Evolutionary conservation across 179 eudicot genomes (phyloP).

Genomic region (Amaranthus tricolor): DNA sequence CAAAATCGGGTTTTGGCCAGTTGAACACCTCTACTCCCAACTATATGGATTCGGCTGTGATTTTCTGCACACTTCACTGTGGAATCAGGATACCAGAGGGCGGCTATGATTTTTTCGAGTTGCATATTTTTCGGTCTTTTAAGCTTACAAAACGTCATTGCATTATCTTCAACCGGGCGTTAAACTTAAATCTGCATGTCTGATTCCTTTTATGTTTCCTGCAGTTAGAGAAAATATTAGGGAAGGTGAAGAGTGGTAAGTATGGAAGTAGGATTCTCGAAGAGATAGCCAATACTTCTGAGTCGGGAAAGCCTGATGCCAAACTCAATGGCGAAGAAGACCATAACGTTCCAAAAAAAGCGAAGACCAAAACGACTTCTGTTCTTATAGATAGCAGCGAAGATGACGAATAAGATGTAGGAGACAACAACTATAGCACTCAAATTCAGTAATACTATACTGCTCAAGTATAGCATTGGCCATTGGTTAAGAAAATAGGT

Average conservation of each 20-base stretch:
- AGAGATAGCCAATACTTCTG: slow-evolving; percentile 38
- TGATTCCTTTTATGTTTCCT: slow-evolving; percentile 20
- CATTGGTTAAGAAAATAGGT: too few species aligned
- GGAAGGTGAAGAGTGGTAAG: slow-evolving; percentile 78
- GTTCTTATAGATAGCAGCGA: slow-evolving; percentile 69
- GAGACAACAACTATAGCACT: neutral
- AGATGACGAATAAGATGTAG: slow-evolving; percentile 51
- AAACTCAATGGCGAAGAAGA: slow-evolving; percentile 30
- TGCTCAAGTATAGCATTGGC: too few species aligned
- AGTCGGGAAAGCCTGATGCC: slow-evolving; percentile 27
- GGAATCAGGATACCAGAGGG: neutral
- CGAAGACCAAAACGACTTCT: slow-evolving; percentile 41
- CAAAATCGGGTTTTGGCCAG: too few species aligned
- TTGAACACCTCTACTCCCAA: neutral
- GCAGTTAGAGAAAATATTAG: slow-evolving; percentile 89
- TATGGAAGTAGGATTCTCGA: slow-evolving; percentile 77
- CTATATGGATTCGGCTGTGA: neutral
- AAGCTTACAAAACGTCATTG: neutral
- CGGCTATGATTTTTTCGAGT: neutral
- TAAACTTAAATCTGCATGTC: neutral
- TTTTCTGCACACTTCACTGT: neutral
- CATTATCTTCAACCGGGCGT: neutral
- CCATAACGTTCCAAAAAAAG: slow-evolving; percentile 49
- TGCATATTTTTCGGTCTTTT: neutral
- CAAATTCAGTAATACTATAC: too few species aligned